Base-by-base conservation (phyloP, 352 stramenopile species). In the Globisporangium barbulae region DNA sequence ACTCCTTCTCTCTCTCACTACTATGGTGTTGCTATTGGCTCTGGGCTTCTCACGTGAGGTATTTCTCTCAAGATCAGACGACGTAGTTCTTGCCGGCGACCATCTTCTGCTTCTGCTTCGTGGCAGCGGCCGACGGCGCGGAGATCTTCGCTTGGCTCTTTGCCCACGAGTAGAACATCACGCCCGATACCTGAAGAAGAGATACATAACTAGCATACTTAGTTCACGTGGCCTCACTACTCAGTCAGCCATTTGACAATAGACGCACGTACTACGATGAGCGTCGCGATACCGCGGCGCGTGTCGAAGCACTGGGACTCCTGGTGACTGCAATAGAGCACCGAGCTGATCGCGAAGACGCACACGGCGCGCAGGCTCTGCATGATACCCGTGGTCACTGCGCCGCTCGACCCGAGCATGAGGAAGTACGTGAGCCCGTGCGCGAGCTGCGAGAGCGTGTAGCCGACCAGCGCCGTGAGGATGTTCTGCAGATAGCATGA, bases 301-400 rank as follows among this genome's bases (percentile, higher is more conserved):
- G 83, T 89, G 63, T 93, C 82, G 59, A 93, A 95, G 67, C 87
- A 95, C 58, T 95, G 85, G 33, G 84, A 93, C 64, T 95, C 84
- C 72, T 95, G 87, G 55, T 85, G 75, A 64, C 73, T 81, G 75
- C 87, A 95, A 68, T 91, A 95, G 42, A 95, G 68, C 61, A 93
- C 55, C 52, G 87, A 95, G 63, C 84, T 93, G 70, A 95, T 81
- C 25, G 70, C 67, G 61, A 95, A 95, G 22, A 95, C 87, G 60
- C 87, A 93, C 55, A 95, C 87, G 13, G 87, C 87, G 44, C 87
- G 87, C 58, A 95, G 75, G 48, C 84, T 93, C 75, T 95, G 87
- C 83, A 95, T 93, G 69, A 95, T 93, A 28, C 84, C 87, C 1
- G 87, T 93, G 3, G 86, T 95, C 45, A 95, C 84, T 5, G 86